These are phyloP conservation scores for Macrophomina tecta DNA, from an alignment of 2,329 filamentous ascomycete species.

Conservation along the genomic window DNA sequence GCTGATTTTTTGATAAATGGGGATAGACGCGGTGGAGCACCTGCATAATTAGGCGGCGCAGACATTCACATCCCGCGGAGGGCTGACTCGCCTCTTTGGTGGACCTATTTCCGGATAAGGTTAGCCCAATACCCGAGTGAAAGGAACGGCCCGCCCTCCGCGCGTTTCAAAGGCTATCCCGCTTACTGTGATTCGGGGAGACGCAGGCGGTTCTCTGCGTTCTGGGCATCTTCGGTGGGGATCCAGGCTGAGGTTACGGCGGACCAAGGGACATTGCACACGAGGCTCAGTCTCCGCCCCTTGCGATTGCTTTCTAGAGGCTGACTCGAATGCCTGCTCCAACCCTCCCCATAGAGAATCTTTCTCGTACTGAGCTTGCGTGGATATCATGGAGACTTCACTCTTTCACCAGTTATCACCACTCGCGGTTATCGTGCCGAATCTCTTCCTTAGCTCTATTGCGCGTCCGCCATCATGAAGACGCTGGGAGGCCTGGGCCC, in stretches of 20 bases:
- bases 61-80: not conserved
- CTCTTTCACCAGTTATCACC: not conserved
- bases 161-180: not conserved
- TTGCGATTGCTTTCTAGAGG: not conserved
- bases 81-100: conserved; percentile 6
- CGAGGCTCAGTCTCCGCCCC: not conserved
- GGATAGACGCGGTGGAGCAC: not conserved
- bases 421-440: not conserved
- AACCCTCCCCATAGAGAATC: not conserved
- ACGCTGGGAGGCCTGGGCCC: conserved; percentile 18
- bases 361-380: no score
- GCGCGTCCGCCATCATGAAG: conserved; percentile 10
- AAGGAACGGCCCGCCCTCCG: conserved; percentile 17
- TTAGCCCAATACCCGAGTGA: not conserved
- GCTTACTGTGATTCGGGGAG: not conserved
- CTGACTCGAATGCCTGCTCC: conserved; percentile 7
- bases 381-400: not conserved
- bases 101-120: conserved; percentile 5
- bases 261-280: not conserved
- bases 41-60: not conserved
- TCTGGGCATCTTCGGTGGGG: not conserved
- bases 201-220: not conserved
- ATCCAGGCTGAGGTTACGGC: not conserved
- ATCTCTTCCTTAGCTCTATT: not conserved
- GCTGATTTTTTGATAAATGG: conserved; percentile 4